Evolutionary conservation across 352 stramenopile species (phyloP), one percentile per base, ranked within the genome.

Genomic region (Phytophthora multivora): DNA sequence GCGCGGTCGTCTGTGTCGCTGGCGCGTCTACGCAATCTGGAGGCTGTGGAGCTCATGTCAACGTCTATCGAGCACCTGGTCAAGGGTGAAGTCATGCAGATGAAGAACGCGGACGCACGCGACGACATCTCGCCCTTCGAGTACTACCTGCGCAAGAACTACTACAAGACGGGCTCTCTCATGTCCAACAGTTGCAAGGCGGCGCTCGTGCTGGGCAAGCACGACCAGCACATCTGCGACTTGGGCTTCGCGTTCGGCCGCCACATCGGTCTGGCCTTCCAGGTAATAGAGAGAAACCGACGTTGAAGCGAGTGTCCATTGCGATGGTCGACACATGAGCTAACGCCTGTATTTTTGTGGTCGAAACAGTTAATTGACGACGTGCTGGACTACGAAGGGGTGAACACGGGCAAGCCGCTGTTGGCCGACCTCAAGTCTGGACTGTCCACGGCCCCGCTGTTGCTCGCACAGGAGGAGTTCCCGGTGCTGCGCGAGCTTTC

Each of bases 81-180:
- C 35, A 97, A 98, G 67, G 98, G 98, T 36, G 98, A 99, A 71
- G 98, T 99, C 65, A 99, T 99, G 97, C 98, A 99, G 79, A 95
- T 99, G 79, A 98, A 98, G 71, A 80, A 93, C 57, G 82, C 77
- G 4, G 79, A 91, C 61, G 75, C 72, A 9, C 71, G 69, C 33
- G 69, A 78, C 33, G 73, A 82, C 40, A 91, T 95, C 51, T 76
- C 80, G 36, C 86, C 90, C 13, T 96, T 99, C 30, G 93, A 98
- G 77, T 96, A 95, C 57, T 99, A 99, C 70, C 73, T 99, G 30
- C 87, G 88, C 36, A 99, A 99, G 74, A 99, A 98, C 77, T 99
- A 98, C 77, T 99, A 99, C 85, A 99, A 99, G 80, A 99, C 97
- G 10, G 96, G 87, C 28, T 98, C 91, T 69, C 92, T 99, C 71